Evolutionary conservation across 139 green algal species (phyloP), one percentile per base, ranked within the genome.

Genomic region (Picochlorum sp.): DNA sequence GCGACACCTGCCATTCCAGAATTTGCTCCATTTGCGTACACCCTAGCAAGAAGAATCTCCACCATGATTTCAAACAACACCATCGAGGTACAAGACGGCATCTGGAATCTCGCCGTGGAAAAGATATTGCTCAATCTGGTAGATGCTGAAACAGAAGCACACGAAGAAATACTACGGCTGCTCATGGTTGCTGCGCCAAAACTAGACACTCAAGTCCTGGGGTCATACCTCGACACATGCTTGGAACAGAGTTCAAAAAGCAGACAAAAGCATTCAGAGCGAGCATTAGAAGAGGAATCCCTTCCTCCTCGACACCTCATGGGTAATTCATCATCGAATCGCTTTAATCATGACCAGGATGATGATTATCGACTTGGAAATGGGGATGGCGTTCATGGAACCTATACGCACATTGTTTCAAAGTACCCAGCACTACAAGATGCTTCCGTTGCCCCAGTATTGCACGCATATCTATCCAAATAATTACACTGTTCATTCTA

Each of bases 151-250:
- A 81, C 76, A 45, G 37, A 90, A 77, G 78, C 82, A 56, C 85
- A 92, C 44, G 78, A 87, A 63, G 81, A 90, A 76, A 76, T 90
- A 30, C 63, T 92, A 68, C 79, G 79, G 18, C 69, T 92, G 68
- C 70, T 92, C 67, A 72, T 84, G 60, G 79, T 69, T 2, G 80
- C 80, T 0, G 68, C 75, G 14, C 66, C 69, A 2, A 57, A 76
- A 56, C 72, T 88, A 32, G 62, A 61, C 1, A 50, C 54, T 5
- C 21, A 32, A 16, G 49, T 74, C 60, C 68, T 88, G 10, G 76
- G 61, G 52, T 45, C 54, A 47, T 83, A 87, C 60, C 72, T 88
- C 32, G 45, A 51, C 28, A 58, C 41, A 16, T 80, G 76, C 0
- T 72, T 88, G 23, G 66, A 75, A 34, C 59, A 57, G 61, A 68